A percentile compares a stretch with the other conserved stretches of the same genome.
These are phyloP conservation scores for Elaeis guineensis DNA, from an alignment of 176 grass and related monocot genomes.

Conservation along the genomic window DNA sequence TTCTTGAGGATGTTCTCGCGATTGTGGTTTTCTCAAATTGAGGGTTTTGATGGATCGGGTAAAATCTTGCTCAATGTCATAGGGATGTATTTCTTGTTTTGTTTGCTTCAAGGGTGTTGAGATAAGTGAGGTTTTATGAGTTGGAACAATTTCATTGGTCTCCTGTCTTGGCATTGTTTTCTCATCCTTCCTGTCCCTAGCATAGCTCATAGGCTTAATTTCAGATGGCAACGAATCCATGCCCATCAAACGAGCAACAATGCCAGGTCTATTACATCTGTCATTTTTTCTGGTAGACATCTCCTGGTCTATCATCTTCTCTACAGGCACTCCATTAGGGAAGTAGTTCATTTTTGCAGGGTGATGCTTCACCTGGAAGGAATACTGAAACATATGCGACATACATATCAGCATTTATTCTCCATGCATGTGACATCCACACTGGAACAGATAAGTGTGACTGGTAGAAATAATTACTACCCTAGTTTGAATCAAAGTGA, in stretches of 20 bases:
- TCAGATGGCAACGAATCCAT: slow-evolving; percentile 62
- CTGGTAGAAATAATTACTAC: too few relatives aligned
- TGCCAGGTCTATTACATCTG: slow-evolving; percentile 45
- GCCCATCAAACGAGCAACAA: slow-evolving; percentile 89
- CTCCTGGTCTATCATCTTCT: slow-evolving; percentile 56
- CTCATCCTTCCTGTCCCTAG: slow-evolving; percentile 14
- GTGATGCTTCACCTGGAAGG: slow-evolving; percentile 38
- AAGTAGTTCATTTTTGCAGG: slow-evolving; percentile 26
- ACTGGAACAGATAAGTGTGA: not conserved
- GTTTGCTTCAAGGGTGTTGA: not conserved
- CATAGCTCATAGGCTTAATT: slow-evolving; percentile 18
- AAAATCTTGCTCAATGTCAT: slow-evolving; percentile 1
- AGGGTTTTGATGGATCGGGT: not conserved
- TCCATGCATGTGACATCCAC: not conserved
- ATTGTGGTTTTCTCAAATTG: slow-evolving; percentile 33
- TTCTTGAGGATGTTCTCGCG: slow-evolving; percentile 90
- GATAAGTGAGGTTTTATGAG: slow-evolving; percentile 3
- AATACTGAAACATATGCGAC: slow-evolving; percentile 43
- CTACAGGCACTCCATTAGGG: slow-evolving; percentile 22
- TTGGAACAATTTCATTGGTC: slow-evolving; percentile 13
- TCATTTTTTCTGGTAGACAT: slow-evolving; percentile 36
- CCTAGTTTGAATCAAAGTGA: too few relatives aligned
- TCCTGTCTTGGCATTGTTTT: slow-evolving; percentile 30
- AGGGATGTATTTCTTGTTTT: slow-evolving; percentile 2
- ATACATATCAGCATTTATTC: not conserved